A percentile compares a stretch with the other conserved stretches of the same genome.
phyloP scores from a whole-genome alignment of 2,329 filamentous ascomycete genomes.

The Dryadomyces sulphureus region DNA sequence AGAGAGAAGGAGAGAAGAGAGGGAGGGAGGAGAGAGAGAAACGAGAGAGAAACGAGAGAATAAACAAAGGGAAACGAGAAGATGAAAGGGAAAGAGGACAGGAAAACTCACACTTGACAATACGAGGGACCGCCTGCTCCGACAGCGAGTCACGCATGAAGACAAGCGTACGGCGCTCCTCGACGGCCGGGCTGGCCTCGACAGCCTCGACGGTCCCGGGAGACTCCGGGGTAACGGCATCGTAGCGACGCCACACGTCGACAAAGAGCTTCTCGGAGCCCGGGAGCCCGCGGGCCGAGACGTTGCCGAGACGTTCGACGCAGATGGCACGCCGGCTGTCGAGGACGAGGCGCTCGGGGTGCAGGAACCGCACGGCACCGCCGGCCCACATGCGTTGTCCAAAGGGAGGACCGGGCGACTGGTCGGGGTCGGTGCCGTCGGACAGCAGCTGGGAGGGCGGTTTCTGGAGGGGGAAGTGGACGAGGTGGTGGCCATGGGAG shows the following conservation, averaged over 20 bases:
- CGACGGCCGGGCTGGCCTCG: slow-evolving; percentile 18
- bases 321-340: slow-evolving; percentile 27
- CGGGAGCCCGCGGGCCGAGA: slow-evolving; percentile 4
- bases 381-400: slow-evolving; percentile 79
- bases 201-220: slow-evolving; percentile 2
- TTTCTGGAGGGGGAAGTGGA: slow-evolving; percentile 69
- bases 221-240: background rate
- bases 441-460: slow-evolving; percentile 47
- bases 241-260: slow-evolving; percentile 26
- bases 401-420: slow-evolving; percentile 60
- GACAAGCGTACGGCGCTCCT: slow-evolving; percentile 35
- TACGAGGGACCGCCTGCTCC: background rate
- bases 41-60: background rate
- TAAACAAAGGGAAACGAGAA: too few relatives aligned
- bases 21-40: slow-evolving; percentile 16
- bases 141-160: slow-evolving; percentile 27
- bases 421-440: slow-evolving; percentile 74
- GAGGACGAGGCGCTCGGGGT: slow-evolving; percentile 17
- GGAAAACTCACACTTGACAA: slow-evolving; percentile 13
- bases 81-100: background rate
- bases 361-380: slow-evolving; percentile 38
- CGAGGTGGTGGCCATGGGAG: slow-evolving; percentile 62
- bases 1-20: slow-evolving; percentile 33
- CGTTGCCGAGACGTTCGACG: slow-evolving; percentile 22
- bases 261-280: slow-evolving; percentile 34